Base-by-base conservation (phyloP, 495 filamentous ascomycete genomes). In the Collariella sp. region DNA sequence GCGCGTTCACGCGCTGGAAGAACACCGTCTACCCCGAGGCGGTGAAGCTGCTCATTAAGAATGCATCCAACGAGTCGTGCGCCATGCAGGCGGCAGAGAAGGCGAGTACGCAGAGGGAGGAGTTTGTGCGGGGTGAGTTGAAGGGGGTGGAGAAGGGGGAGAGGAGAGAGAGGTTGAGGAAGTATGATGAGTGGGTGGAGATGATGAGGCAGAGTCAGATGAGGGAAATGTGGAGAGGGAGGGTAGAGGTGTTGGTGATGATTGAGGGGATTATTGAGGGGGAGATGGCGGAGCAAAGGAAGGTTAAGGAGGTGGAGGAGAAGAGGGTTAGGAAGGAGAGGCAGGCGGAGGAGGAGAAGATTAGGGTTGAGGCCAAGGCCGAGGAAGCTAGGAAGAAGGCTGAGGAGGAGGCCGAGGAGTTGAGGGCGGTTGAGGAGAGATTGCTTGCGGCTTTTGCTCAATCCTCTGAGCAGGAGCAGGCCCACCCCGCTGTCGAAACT, bases 211-310 rank as follows among this genome's bases (percentile, higher is more conserved):
- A 55, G 46, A 23, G 45, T 0, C 53, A 38, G 7, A 13, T 35
- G 26, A 24, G 46, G 9, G 53, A 49, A 20, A 23, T 55, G 9
- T 55, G 53, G 53, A 36, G 53, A 0, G 5, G 19, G 20, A n/a
- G 53, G 15, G 44, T 49, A 7, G 45, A 49, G 16, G 44, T 43
- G 3, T 22, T 13, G 23, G 20, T 22, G 6, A 23, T 7, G 18
- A 43, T 43, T 6, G n/a, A 54, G 35, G 44, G 19, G 2, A 54
- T 54, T 5, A 36, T 54, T 15, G 33, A 44, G 41, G 49, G 36
- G 3, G 22, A 34, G 10, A 26, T 42, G 7, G 49, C 34, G 2
- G 26, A 44, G 24, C 40, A 36, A 19, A 45, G 18, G 4, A 22
- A 23, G 3, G n/a, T 42, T n/a, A 23, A 48, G 16, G 18, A 55